Evolutionary conservation across 768 basidiomycete species (phyloP), one percentile per base, ranked within the genome.

Genomic region (Mycena metata): DNA sequence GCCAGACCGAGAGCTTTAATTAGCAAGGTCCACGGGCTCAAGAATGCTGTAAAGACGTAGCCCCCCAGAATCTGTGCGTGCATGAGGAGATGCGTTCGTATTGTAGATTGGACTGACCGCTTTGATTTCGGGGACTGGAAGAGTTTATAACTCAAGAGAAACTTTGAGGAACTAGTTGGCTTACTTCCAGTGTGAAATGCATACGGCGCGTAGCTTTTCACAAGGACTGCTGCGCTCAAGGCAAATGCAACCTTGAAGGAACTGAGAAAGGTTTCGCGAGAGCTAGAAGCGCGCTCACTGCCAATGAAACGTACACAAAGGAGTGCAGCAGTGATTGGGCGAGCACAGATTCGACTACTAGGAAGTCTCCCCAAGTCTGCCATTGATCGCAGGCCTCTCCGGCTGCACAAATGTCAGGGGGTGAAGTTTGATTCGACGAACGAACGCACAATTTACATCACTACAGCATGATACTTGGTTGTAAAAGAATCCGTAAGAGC

Each of bases 1-100:
- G 94, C 92, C 47, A 96, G 83, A 16, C 95, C 95, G 36, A 96
- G 79, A 0, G 90, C 88, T 76, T 97, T 97, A 73, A 94, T 94
- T 54, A 95, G 82, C 30, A 97, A 83, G 0, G 93, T 95, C 91
- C 94, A 94, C 1, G 90, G 88, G 11, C 92, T 89, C n/a, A 97
- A 84, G 78, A 95, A 96, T 1, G 91, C 88, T 73, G 95, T 93
- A 47, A 97, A 89, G 9, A 96, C 94, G 74, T 94, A 96, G 45
- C 95, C 94, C 26, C 90, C 89, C 19, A 95, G 82, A 69, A 94
- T 92, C 91, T 93, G 3, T 33, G 41, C 46, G 33, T 24, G 33
- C 30, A 58, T 69, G 11, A 58, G 47, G 33, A 15, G 30, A 5
- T 16, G n/a, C 33, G 43, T 19, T 42, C 30, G 9, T 65, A 17